Conservation (phyloP, 768 basidiomycete species). For the Pisolithus tinctorius region DNA sequence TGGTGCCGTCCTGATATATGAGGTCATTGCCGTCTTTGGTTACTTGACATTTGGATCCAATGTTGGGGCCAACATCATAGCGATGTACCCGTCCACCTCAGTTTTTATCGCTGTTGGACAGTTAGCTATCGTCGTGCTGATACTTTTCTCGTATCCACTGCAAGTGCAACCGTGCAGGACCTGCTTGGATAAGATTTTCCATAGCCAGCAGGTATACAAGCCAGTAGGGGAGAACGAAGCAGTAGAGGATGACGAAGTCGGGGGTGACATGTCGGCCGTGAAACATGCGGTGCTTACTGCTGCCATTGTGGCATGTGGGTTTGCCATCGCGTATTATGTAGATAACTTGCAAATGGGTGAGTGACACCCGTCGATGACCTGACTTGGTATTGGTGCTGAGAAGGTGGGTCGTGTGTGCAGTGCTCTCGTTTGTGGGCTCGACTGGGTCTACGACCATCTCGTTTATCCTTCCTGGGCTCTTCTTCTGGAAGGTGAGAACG, state of each 20-base stretch:
- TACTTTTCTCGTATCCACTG: constrained; percentile 89
- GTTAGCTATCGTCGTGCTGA: constrained; percentile 84
- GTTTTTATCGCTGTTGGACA: constrained; percentile 91
- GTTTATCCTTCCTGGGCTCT: constrained; percentile 89
- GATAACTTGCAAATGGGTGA: constrained; percentile 71
- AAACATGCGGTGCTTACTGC: constrained; percentile 69
- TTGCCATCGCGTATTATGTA: constrained; percentile 71
- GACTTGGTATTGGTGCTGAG: constrained; percentile 8
- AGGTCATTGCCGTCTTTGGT: constrained; percentile 81
- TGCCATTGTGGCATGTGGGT: constrained; percentile 57
- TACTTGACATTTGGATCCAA: constrained; percentile 91
- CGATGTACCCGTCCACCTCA: constrained; percentile 89
- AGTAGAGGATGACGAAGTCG: constrained; percentile 47
- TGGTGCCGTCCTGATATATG: constrained; percentile 75
- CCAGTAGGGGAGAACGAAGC: constrained; percentile 35
- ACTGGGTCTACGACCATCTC: constrained; percentile 96
- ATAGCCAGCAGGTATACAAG: constrained; percentile 33
- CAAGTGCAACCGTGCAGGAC: constrained; percentile 93
- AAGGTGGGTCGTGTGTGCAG: constrained; percentile 32
- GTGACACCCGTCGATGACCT: constrained; percentile 14
- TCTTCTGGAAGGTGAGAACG: constrained; percentile 79
- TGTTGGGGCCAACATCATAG: constrained; percentile 89
- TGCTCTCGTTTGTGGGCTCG: constrained; percentile 92
- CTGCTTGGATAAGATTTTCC: constrained; percentile 87
- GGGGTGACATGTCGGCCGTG: constrained; percentile 51